These are phyloP conservation scores for Suillus luteus DNA, from an alignment of 768 basidiomycete species.

Conservation along the genomic window DNA sequence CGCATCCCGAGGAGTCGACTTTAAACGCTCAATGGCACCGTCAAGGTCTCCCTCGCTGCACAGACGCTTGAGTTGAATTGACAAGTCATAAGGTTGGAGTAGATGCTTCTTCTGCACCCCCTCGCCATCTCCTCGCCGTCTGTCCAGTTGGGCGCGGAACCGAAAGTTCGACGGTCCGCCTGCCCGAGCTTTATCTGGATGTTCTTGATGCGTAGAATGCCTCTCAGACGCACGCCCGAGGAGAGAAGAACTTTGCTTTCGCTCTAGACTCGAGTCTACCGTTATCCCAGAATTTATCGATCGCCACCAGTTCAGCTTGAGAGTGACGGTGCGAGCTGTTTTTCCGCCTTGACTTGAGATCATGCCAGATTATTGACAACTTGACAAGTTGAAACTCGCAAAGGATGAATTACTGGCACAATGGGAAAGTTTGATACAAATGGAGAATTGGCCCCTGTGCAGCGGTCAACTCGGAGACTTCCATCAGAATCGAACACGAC, in stretches of 20 bases:
- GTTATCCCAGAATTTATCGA: conserved; percentile 5
- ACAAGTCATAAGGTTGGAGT: conserved; percentile 66
- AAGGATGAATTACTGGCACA: background rate
- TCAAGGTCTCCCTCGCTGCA: conserved; percentile 57
- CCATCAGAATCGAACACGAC: conserved; percentile 4
- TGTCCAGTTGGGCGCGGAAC: conserved; percentile 4
- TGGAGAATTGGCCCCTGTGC: conserved; percentile 6
- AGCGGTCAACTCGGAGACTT: background rate
- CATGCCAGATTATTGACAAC: conserved; percentile 4
- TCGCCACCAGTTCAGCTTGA: conserved; percentile 7
- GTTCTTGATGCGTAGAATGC: conserved; percentile 7
- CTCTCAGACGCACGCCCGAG: conserved; percentile 11
- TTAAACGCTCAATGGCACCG: conserved; percentile 65
- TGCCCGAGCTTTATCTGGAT: conserved; percentile 7
- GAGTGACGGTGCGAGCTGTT: conserved; percentile 10
- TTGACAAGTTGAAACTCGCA: background rate
- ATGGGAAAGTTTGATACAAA: conserved; percentile 11
- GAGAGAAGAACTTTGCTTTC: background rate
- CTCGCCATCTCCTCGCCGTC: conserved; percentile 7
- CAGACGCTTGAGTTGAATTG: conserved; percentile 57
- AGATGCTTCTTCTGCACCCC: conserved; percentile 25
- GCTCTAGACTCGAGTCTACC: conserved; percentile 6
- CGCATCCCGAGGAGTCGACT: conserved; percentile 68
- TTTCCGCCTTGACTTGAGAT: conserved; percentile 15
- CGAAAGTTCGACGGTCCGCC: conserved; percentile 9